Evolutionary conservation across 257 asterid genomes (phyloP).

Genomic region (Nicotiana paniculata): DNA sequence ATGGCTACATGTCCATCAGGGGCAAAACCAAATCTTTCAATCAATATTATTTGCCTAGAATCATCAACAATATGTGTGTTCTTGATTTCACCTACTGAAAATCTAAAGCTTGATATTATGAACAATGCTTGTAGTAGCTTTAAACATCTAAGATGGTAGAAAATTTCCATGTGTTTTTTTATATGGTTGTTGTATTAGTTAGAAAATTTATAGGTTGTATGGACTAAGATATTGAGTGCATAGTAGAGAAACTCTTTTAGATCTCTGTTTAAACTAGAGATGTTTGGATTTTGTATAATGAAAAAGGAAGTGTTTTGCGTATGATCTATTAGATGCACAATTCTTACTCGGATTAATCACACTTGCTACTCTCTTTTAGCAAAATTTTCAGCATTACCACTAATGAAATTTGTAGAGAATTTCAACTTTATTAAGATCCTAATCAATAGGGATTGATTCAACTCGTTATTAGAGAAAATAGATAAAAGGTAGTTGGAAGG

Average conservation of each 20-base stretch:
- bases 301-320: background rate
- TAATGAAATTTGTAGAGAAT: background rate
- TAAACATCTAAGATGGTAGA: background rate
- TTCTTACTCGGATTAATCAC: background rate
- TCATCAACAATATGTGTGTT: slow-evolving; percentile 17
- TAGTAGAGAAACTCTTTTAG: background rate
- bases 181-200: background rate
- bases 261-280: background rate
- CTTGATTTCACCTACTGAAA: slow-evolving; percentile 21
- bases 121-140: background rate
- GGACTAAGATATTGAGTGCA: background rate
- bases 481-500: background rate
- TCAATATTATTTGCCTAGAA: slow-evolving; percentile 22
- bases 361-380: background rate
- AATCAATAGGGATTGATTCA: background rate
- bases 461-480: background rate
- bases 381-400: slow-evolving; percentile 2
- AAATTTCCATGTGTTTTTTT: background rate
- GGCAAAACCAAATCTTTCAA: slow-evolving; percentile 22
- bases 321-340: background rate
- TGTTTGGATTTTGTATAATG: background rate
- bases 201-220: too few species aligned
- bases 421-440: background rate
- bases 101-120: background rate
- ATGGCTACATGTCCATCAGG: slow-evolving; percentile 16